Evolutionary conservation across 140 eudicot species (phyloP).

Genomic region (Cichorium intybus): DNA sequence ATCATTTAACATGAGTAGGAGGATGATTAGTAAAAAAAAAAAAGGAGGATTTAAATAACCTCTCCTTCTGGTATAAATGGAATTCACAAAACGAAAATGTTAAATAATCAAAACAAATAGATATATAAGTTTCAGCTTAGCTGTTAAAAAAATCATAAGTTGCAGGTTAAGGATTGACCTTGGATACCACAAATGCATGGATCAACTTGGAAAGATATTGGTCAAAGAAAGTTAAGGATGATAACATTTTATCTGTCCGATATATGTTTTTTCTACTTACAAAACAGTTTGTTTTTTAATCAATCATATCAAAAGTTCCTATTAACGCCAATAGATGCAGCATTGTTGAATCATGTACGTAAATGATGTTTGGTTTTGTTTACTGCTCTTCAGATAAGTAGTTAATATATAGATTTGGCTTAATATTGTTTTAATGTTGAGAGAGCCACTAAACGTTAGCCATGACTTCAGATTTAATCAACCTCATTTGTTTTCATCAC

Average conservation of each 20-base stretch:
- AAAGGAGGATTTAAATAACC: no score
- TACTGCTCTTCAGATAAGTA: not conserved
- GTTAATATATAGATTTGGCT: not conserved
- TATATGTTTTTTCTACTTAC: not conserved
- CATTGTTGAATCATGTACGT: not conserved
- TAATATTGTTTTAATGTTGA: not conserved
- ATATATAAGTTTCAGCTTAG: not conserved
- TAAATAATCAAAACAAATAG: not conserved
- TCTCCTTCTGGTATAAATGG: no score
- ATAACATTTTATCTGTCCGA: not conserved
- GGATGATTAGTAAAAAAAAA: no score
- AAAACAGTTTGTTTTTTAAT: no score
- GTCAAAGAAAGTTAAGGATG: not conserved
- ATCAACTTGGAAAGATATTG: not conserved
- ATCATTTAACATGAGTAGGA: no score
- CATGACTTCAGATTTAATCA: conserved; percentile 22
- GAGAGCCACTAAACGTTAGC: conserved; percentile 14
- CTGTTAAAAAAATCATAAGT: no score
- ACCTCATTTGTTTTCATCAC: conserved; percentile 11
- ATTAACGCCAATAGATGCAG: not conserved
- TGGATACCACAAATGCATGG: not conserved
- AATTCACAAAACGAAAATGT: not conserved
- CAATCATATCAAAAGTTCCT: not conserved
- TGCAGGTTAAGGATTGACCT: not conserved
- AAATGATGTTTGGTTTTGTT: not conserved